phyloP scores from a whole-genome alignment of 768 basidiomycete species.

The Tylopilus balloui region DNA sequence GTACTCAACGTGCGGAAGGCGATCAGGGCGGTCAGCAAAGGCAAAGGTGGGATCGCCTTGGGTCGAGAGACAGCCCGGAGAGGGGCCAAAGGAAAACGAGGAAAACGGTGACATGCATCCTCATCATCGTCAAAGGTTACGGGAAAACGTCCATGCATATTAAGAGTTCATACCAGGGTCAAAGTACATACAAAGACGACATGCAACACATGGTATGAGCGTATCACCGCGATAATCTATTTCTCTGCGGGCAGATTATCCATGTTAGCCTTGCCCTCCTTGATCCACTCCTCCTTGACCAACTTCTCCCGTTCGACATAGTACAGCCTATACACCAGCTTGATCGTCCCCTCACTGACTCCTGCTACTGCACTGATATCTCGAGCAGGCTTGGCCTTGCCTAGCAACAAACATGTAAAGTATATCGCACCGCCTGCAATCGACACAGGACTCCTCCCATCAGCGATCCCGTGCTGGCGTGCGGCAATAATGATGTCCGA shows the following conservation, averaged over 20 bases:
- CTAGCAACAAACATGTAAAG: slow-evolving; percentile 83
- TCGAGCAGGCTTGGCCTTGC: slow-evolving; percentile 65
- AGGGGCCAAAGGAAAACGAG: slow-evolving; percentile 25
- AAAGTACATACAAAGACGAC: slow-evolving; percentile 18
- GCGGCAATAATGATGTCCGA: slow-evolving; percentile 78
- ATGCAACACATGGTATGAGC: slow-evolving; percentile 19
- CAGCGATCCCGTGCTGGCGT: slow-evolving; percentile 81
- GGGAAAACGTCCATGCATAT: slow-evolving; percentile 4
- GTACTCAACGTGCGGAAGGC: slow-evolving; percentile 89
- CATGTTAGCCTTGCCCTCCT: slow-evolving; percentile 63
- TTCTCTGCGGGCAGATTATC: slow-evolving; percentile 25
- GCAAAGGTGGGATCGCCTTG: slow-evolving; percentile 58
- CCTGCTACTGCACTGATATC: slow-evolving; percentile 91
- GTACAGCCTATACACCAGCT: slow-evolving; percentile 80
- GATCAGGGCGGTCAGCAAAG: slow-evolving; percentile 68
- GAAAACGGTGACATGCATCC: slow-evolving; percentile 18
- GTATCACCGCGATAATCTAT: too few species aligned
- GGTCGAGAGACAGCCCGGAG: slow-evolving; percentile 35
- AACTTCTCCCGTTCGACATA: slow-evolving; percentile 69
- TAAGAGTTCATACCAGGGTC: slow-evolving; percentile 8
- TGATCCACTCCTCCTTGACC: slow-evolving; percentile 84
- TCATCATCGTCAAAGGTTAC: too few species aligned
- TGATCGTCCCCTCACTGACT: slow-evolving; percentile 94
- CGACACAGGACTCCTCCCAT: slow-evolving; percentile 94
- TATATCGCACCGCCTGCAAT: slow-evolving; percentile 97